phyloP scores from a whole-genome alignment of 2,329 filamentous ascomycete species.

The Microthyrium microscopicum region DNA sequence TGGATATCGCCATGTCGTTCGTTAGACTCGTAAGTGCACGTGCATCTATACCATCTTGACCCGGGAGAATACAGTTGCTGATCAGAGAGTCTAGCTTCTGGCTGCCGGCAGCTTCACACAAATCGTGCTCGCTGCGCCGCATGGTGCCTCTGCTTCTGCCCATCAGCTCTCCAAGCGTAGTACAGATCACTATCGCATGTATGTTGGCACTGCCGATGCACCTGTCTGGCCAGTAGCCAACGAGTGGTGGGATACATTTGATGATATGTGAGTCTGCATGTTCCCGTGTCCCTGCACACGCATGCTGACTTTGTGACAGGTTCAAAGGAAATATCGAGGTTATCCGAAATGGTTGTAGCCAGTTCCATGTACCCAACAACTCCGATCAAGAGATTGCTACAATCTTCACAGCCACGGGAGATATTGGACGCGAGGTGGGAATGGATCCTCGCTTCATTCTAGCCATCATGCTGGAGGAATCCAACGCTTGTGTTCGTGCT shows the following conservation, averaged over 20 bases:
- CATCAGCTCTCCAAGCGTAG: neutral
- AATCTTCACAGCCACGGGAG: conserved; percentile 22
- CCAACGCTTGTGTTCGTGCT: conserved; percentile 29
- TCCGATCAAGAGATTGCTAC: conserved; percentile 20
- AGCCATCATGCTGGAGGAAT: conserved; percentile 29
- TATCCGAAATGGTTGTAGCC: conserved; percentile 21
- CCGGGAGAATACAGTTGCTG: no score
- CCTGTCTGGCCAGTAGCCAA: conserved; percentile 1
- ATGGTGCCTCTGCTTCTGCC: neutral
- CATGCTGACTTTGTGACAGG: conserved; percentile 11
- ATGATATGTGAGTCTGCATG: conserved; percentile 11
- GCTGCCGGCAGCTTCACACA: conserved; percentile 6
- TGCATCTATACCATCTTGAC: no score
- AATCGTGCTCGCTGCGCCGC: neutral
- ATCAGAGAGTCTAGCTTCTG: no score
- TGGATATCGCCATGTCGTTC: no score
- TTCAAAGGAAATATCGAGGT: conserved; percentile 18
- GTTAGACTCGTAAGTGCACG: no score
- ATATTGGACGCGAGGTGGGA: conserved; percentile 15
- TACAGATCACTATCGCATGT: conserved; percentile 3
- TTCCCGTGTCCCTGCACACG: neutral
- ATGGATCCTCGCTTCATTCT: conserved; percentile 27
- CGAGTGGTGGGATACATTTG: conserved; percentile 10
- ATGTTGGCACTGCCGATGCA: conserved; percentile 1
- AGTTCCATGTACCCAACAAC: conserved; percentile 21